Conservation (phyloP, 2,329 filamentous ascomycete species). For the Nemania sp. region DNA sequence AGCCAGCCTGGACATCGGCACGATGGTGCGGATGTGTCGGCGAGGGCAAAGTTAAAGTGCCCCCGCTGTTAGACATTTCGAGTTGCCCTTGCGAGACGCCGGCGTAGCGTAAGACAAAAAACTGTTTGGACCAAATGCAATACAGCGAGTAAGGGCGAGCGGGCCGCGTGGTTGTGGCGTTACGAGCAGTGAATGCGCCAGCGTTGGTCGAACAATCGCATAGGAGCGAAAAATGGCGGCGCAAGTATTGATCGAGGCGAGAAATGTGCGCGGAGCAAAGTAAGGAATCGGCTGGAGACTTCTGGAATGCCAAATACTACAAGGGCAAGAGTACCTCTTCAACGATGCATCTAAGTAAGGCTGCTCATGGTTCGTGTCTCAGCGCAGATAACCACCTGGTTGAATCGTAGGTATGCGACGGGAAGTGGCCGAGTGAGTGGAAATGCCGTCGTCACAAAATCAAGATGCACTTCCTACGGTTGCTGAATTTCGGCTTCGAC, state of each 20-base stretch:
- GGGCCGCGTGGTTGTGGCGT: constrained; percentile 13
- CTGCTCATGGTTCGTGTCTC: constrained; percentile 27
- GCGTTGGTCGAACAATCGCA: constrained; percentile 29
- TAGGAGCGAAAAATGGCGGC: constrained; percentile 21
- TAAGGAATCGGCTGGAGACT: constrained; percentile 33
- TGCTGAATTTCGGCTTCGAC: constrained; percentile 11
- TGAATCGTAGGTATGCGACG: constrained; percentile 14
- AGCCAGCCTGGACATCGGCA: constrained; percentile 75
- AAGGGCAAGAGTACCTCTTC: constrained; percentile 36
- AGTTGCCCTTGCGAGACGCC: neutral
- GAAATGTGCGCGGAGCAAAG: constrained; percentile 33
- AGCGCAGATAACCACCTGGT: constrained; percentile 9
- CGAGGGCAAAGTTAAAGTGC: constrained; percentile 80
- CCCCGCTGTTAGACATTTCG: constrained; percentile 49
- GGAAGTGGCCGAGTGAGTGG: constrained; percentile 3
- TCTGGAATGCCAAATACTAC: constrained; percentile 38
- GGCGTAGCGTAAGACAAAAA: constrained; percentile 20
- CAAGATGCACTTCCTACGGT: constrained; percentile 11
- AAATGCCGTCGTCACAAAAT: constrained; percentile 12
- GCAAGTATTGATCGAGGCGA: constrained; percentile 21
- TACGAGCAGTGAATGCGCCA: constrained; percentile 12
- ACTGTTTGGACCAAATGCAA: constrained; percentile 14
- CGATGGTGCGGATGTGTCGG: constrained; percentile 81
- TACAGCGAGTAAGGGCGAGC: constrained; percentile 2
- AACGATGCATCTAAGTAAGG: constrained; percentile 26